A percentile compares a stretch with the other conserved stretches of the same genome.
Conservation (phyloP, 2,329 filamentous ascomycete genomes). For the Scytalidium sp. region DNA sequence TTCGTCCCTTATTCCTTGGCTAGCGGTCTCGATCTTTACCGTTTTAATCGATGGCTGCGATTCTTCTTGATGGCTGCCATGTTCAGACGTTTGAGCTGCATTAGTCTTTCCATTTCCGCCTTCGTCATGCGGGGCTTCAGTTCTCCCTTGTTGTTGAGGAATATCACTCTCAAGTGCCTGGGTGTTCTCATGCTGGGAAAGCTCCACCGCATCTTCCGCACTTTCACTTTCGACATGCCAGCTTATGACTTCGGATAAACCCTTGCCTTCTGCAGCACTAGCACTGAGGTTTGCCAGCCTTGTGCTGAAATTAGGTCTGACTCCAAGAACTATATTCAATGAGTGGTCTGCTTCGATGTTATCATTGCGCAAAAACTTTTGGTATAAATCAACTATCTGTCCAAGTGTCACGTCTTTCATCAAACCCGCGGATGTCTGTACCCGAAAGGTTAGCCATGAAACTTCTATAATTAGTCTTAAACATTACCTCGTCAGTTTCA, state of each 20-base stretch:
- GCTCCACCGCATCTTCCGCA: conserved; percentile 14
- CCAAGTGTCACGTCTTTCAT: conserved; percentile 47
- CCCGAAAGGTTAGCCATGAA: conserved; percentile 24
- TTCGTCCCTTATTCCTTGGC: not conserved
- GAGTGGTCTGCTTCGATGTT: conserved; percentile 48
- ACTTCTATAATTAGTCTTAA: not conserved
- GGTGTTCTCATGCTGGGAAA: conserved; percentile 2
- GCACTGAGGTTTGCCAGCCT: conserved; percentile 49
- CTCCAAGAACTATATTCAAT: conserved; percentile 55
- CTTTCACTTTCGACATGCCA: conserved; percentile 22
- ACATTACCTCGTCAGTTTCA: conserved; percentile 52
- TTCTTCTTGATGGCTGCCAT: not conserved
- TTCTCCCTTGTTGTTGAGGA: not conserved
- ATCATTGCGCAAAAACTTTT: conserved; percentile 58
- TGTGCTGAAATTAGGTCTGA: conserved; percentile 49
- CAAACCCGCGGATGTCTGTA: conserved; percentile 44
- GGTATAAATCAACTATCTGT: conserved; percentile 57
- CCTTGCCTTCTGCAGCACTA: conserved; percentile 54
- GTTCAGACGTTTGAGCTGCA: not conserved
- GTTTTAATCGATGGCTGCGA: not conserved
- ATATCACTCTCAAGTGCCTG: not conserved
- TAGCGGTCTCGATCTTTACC: not conserved
- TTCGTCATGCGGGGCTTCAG: not conserved
- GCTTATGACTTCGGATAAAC: conserved; percentile 28
- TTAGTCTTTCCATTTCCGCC: not conserved